Evolutionary conservation across 129 eudicot species (phyloP).

Genomic region (Erigeron canadensis): DNA sequence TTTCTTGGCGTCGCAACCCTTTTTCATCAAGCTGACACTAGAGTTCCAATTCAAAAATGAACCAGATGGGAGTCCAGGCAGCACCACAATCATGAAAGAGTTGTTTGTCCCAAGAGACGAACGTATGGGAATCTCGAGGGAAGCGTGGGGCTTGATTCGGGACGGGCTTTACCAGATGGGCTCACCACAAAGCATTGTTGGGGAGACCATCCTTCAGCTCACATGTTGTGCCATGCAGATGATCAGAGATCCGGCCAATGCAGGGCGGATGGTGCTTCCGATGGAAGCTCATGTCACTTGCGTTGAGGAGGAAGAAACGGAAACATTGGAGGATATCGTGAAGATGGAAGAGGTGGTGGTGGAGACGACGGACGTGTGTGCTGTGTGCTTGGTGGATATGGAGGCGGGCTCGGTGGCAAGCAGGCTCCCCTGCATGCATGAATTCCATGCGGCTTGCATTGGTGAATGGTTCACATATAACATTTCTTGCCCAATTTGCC

Average conservation of each 20-base stretch:
- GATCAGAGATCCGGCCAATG: slow-evolving; percentile 8
- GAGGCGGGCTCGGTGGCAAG: background rate
- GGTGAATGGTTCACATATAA: background rate
- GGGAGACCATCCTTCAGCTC: slow-evolving; percentile 5
- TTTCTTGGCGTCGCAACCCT: background rate
- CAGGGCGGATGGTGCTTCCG: slow-evolving; percentile 13
- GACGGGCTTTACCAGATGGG: slow-evolving; percentile 5
- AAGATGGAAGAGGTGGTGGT: background rate
- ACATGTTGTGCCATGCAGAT: background rate
- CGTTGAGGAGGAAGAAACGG: background rate
- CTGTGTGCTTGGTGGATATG: background rate
- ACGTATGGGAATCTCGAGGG: background rate
- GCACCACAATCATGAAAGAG: slow-evolving; percentile 1
- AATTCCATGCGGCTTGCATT: background rate
- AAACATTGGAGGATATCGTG: background rate
- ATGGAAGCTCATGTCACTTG: background rate
- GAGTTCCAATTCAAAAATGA: background rate
- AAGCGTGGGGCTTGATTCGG: background rate
- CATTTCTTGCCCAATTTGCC: slow-evolving; percentile 6
- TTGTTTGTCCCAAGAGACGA: background rate
- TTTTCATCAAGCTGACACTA: slow-evolving; percentile 10
- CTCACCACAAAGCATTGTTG: background rate
- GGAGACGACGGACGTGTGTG: background rate
- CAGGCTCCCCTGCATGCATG: background rate
- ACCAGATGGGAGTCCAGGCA: background rate